Base-by-base conservation (phyloP, 2,329 filamentous ascomycete genomes). In the Fusarium drepaniforme region DNA sequence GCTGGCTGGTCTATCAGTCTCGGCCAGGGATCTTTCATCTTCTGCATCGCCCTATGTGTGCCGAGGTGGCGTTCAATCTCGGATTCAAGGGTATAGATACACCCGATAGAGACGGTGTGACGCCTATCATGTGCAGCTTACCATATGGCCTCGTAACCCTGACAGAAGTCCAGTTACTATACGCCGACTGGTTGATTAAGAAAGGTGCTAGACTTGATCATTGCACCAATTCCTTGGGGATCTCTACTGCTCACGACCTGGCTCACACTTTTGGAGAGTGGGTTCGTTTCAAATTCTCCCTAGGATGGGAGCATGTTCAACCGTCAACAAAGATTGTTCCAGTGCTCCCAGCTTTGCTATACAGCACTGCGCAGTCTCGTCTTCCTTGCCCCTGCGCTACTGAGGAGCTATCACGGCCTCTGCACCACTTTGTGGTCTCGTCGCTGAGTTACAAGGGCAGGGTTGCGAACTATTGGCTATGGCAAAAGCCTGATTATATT, bases 21-120 rank as follows among this genome's bases (percentile, higher is more conserved):
- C 33, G 33, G 33, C n/a, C 8, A 25, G 33, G 53, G 4, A 38
- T 58, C 5, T 58, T 58, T 7, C 30, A 58, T 23, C 18, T 42
- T 8, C 18, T 38, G 4, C 2, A 3, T 0, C 1, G 25, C 23
- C 23, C 35, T 18, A 6, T 1, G 6, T 3, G n/a, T 9, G 57
- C 57, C 11, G 57, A 42, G 23, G 23, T 30, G 7, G 57, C 57
- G 9, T 30, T 59, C 12, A 40, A 42, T 30, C 35, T 59, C 9
- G 56, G 56, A 5, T 40, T 59, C 35, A 25, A 40, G 37, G 23
- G n/a, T 0, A 42, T 42, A 15, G 7, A 59, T 21, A 25, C 56
- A 6, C 35, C 23, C 6, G 1, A 28, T 38, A 2, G 5, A 28
- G 11, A 25, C 3, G 37, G 56, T 1, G 9, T 2, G 12, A 42